These are phyloP conservation scores for Talaromyces sp. DNA, from an alignment of 2,329 filamentous ascomycete genomes.

Conservation along the genomic window DNA sequence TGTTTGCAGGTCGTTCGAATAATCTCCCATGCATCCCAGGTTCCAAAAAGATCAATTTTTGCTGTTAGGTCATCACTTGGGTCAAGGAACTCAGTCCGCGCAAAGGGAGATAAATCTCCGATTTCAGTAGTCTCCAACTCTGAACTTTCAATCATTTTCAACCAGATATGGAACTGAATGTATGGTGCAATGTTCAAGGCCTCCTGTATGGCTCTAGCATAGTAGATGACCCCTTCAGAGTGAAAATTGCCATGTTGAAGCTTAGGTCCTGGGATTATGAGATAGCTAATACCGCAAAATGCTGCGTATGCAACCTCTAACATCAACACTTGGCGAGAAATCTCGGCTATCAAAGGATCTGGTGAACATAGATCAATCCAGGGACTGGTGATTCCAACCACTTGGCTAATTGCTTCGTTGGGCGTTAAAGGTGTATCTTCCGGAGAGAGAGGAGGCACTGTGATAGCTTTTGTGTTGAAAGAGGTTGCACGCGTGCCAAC, in stretches of 20 bases:
- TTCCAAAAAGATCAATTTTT: slow-evolving; percentile 65
- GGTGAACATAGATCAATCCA: slow-evolving; percentile 88
- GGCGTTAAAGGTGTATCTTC: slow-evolving; percentile 62
- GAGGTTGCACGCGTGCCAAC: slow-evolving; percentile 37
- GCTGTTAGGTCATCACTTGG: slow-evolving; percentile 32
- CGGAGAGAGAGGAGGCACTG: slow-evolving; percentile 38
- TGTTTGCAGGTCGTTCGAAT: slow-evolving; percentile 85
- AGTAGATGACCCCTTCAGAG: slow-evolving; percentile 59
- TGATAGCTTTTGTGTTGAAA: slow-evolving; percentile 36
- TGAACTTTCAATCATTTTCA: slow-evolving; percentile 76
- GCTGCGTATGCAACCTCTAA: slow-evolving; percentile 91
- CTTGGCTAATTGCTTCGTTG: slow-evolving; percentile 72
- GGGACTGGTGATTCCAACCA: slow-evolving; percentile 74
- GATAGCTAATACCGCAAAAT: slow-evolving; percentile 82
- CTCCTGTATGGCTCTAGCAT: slow-evolving; percentile 77
- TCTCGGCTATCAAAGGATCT: slow-evolving; percentile 74
- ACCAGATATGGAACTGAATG: slow-evolving; percentile 71
- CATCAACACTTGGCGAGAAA: slow-evolving; percentile 85
- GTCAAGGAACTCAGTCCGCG: slow-evolving; percentile 36
- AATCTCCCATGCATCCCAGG: slow-evolving; percentile 92
- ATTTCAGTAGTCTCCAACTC: slow-evolving; percentile 47
- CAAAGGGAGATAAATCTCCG: slow-evolving; percentile 41
- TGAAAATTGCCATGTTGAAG: slow-evolving; percentile 52
- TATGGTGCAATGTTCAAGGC: slow-evolving; percentile 69
- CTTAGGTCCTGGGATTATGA: slow-evolving; percentile 75